phyloP scores from a whole-genome alignment of 129 eudicot species.

The Deinandra increscens region DNA sequence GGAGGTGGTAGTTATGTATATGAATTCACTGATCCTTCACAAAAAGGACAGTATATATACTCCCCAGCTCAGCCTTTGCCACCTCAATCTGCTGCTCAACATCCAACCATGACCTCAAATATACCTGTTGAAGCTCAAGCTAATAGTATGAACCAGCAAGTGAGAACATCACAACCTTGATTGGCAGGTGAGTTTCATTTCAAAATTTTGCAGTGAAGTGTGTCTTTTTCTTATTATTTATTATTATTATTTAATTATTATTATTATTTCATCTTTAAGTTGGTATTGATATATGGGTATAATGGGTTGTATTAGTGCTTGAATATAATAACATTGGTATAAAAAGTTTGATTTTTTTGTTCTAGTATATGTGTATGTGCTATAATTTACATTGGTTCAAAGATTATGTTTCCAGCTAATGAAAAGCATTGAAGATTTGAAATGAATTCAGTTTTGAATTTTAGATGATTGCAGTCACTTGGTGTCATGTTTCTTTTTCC shows the following conservation, averaged over 20 bases:
- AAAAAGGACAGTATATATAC: slow-evolving; percentile 51
- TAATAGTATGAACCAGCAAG: slow-evolving; percentile 33
- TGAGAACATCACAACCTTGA: no score
- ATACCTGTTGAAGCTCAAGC: slow-evolving; percentile 45
- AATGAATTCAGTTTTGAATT: no score
- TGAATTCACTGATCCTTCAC: slow-evolving; percentile 61
- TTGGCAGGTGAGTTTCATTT: no score
- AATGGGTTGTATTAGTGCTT: no score
- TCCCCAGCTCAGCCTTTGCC: slow-evolving; percentile 53
- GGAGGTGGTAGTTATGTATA: slow-evolving; percentile 47
- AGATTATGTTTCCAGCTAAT: background rate
- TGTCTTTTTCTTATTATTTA: no score
- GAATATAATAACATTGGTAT: no score
- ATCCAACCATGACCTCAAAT: slow-evolving; percentile 57
- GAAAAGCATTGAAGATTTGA: background rate
- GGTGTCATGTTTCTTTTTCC: slow-evolving; percentile 11
- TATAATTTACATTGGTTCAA: slow-evolving; percentile 4
- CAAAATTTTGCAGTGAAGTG: no score
- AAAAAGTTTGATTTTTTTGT: background rate
- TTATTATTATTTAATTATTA: no score
- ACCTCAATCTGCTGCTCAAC: slow-evolving; percentile 72
- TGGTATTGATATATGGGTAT: background rate
- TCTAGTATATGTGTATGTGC: slow-evolving; percentile 13
- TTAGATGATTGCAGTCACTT: slow-evolving; percentile 16
- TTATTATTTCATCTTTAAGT: no score